Percentiles rank a stretch among this genome's conserved stretches.
These are phyloP conservation scores for Phytomonas sp. DNA, from an alignment of 208 protist species.

Conservation along the genomic window DNA sequence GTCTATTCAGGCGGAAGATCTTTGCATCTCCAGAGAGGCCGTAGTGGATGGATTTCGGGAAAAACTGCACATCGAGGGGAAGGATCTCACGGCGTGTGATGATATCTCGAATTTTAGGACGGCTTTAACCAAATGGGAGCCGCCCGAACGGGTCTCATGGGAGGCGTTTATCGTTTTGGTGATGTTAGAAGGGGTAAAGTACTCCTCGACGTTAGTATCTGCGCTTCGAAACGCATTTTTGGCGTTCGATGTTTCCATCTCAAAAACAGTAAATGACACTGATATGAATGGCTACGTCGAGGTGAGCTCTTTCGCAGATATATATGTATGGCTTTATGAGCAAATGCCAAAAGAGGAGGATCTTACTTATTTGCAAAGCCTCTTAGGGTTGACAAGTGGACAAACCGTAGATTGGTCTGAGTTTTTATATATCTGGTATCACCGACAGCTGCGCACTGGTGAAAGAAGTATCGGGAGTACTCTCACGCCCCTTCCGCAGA, in stretches of 20 bases:
- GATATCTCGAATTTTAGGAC: slow-evolving; percentile 34
- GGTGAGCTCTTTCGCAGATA: slow-evolving; percentile 30
- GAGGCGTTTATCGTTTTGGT: slow-evolving; percentile 58
- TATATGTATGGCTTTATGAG: slow-evolving; percentile 27
- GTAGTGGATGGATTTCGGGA: not conserved
- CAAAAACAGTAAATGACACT: slow-evolving; percentile 12
- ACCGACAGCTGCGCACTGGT: slow-evolving; percentile 16
- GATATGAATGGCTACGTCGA: slow-evolving; percentile 35
- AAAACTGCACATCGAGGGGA: slow-evolving; percentile 9
- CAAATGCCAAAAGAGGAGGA: slow-evolving; percentile 18
- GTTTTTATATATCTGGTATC: slow-evolving; percentile 67
- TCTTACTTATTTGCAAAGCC: slow-evolving; percentile 18
- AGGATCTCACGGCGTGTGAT: slow-evolving; percentile 9
- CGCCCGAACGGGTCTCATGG: slow-evolving; percentile 31
- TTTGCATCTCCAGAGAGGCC: not conserved
- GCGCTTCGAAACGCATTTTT: slow-evolving; percentile 38
- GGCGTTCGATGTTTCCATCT: slow-evolving; percentile 51
- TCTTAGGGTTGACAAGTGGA: slow-evolving; percentile 31
- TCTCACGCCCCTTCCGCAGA: slow-evolving; percentile 13
- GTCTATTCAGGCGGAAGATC: slow-evolving; percentile 1
- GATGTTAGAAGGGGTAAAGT: slow-evolving; percentile 38
- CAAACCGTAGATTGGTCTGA: slow-evolving; percentile 73
- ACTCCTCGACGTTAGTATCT: slow-evolving; percentile 29
- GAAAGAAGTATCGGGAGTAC: slow-evolving; percentile 14
- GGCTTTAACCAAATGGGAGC: slow-evolving; percentile 13